Percentiles rank a stretch among this genome's conserved stretches.
Evolutionary conservation across 2,329 filamentous ascomycete genomes (phyloP).

Genomic region (Xylaria sp.): DNA sequence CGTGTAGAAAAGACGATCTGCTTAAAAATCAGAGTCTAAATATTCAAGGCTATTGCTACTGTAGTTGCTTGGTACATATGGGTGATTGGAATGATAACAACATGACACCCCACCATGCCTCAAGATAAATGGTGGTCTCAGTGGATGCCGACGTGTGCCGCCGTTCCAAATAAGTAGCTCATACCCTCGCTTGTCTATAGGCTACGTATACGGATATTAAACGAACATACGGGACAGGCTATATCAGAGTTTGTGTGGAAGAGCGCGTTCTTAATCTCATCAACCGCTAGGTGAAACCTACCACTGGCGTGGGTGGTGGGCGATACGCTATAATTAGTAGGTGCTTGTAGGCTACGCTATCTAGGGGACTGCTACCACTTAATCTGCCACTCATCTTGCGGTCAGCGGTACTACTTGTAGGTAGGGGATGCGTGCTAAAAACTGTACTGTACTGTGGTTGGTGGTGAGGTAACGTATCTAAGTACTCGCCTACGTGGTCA

Average conservation of each 20-base stretch:
- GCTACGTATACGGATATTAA: no score
- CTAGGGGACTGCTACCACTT: neutral
- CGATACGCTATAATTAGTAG: slow-evolving; percentile 2
- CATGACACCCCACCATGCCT: no score
- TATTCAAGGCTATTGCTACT: neutral
- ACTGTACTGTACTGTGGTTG: no score
- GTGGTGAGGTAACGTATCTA: no score
- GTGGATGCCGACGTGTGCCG: neutral
- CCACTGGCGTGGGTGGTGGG: neutral
- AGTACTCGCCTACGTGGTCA: neutral
- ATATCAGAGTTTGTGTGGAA: neutral
- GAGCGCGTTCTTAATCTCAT: neutral
- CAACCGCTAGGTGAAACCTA: slow-evolving; percentile 1
- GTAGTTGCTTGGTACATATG: neutral
- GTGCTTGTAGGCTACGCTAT: neutral
- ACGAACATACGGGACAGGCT: no score
- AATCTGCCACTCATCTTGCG: slow-evolving; percentile 5
- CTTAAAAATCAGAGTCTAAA: neutral
- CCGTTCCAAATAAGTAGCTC: neutral
- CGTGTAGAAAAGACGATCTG: no score
- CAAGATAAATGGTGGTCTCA: neutral
- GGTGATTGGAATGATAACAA: neutral
- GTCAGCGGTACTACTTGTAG: no score
- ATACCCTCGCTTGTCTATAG: no score
- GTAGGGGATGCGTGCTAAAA: no score